Evolutionary conservation across 495 filamentous ascomycete species (phyloP), one percentile per base, ranked within the genome.

Genomic region (Hapsidospora chrysogenum): DNA sequence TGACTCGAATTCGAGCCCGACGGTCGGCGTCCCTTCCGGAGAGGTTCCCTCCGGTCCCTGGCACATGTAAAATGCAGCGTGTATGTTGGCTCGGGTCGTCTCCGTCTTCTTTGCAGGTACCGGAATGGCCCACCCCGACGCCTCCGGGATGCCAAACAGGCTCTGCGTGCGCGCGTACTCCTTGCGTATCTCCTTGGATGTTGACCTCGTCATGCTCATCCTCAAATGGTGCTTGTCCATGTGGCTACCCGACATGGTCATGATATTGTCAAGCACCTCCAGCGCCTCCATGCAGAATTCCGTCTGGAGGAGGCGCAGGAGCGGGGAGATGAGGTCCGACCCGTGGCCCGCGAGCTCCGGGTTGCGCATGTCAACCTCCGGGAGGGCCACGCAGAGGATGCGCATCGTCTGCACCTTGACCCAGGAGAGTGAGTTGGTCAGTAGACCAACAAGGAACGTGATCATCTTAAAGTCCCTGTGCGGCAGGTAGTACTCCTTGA

Each of bases 71-170:
- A 93, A 94, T 3, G 89, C 85, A 0, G 85, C 83, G 45, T 95
- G 86, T n/a, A 96, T 86, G 48, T 96, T 96, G 37, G 75, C 68
- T 23, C 86, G 68, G 9, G 87, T 95, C 27, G 71, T 73, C 31
- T 72, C 73, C 2, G 86, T 85, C 54, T 93, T 83, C 31, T 76
- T 76, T 2, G 86, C 86, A 14, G 89, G 89, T 56, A 87, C 78
- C 2, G 92, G 89, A 22, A 99, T 81, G 1, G 92, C 85, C 89
- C 89, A 99, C 5, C 89, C 89, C 2, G 80, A 86, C 17, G 84
- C 80, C 50, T 95, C 86, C 2, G 89, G 89, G 39, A 99, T 95
- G 31, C 89, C 89, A 50, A 95, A 99, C 15, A 99, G 60, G 49
- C 84, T 93, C 47, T 92, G 77, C 4, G 84, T 92, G 20, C 79